Percentiles rank a stretch among this genome's conserved stretches.
Conservation (phyloP, 2,329 filamentous ascomycete genomes). For the Clarireedia hainanense region DNA sequence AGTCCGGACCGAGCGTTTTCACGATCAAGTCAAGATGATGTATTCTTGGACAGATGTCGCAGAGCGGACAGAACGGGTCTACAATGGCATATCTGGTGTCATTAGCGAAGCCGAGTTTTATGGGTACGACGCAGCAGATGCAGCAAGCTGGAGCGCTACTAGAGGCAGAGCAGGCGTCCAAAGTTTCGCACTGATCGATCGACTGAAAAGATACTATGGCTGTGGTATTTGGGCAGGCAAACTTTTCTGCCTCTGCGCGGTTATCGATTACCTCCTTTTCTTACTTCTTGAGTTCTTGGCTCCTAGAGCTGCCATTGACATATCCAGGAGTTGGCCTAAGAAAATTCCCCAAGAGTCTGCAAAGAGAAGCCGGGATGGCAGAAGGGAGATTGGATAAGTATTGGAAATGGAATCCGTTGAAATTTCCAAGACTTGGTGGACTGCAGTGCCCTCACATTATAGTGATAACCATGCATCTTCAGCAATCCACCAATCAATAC, state of each 20-base stretch:
- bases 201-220: constrained; percentile 92
- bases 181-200: constrained; percentile 88
- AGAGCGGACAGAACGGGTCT: constrained; percentile 86
- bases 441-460: background rate
- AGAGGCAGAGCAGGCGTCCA: constrained; percentile 62
- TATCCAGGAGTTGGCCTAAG: constrained; percentile 85
- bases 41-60: constrained; percentile 98
- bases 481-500: background rate
- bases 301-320: constrained; percentile 78
- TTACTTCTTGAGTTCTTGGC: constrained; percentile 82
- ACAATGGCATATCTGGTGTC: constrained; percentile 84
- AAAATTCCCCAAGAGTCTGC: constrained; percentile 38
- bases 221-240: constrained; percentile 99
- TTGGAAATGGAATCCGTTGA: background rate
- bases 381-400: background rate
- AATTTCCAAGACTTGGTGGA: background rate
- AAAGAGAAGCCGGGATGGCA: background rate
- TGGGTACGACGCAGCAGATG: constrained; percentile 62
- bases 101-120: constrained; percentile 84
- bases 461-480: background rate
- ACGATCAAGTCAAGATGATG: constrained; percentile 96
- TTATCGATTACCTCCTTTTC: constrained; percentile 90
- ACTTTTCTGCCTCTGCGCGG: constrained; percentile 87
- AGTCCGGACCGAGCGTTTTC: constrained; percentile 86
- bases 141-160: constrained; percentile 58